phyloP scores from a whole-genome alignment of 345 rosid species.

The Aethionema arabicum region DNA sequence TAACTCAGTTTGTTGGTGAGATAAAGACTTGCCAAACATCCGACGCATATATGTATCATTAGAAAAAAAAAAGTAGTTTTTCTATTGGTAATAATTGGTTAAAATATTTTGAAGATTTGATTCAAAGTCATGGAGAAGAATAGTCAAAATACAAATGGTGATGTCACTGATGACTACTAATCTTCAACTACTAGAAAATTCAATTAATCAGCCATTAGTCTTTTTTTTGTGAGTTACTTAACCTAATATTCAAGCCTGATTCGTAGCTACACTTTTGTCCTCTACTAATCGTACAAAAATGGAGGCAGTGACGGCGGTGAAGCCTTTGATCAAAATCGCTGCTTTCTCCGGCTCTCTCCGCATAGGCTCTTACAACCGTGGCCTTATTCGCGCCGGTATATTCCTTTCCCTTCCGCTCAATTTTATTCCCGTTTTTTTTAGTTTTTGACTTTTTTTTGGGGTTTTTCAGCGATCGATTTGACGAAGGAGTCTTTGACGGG shows the following conservation, averaged over 20 bases:
- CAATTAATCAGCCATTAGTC: background rate
- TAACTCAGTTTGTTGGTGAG: too few relatives aligned
- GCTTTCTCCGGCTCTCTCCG: conserved; percentile 86
- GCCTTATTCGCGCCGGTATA: conserved; percentile 70
- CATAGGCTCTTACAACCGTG: conserved; percentile 61
- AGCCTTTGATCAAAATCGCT: conserved; percentile 56
- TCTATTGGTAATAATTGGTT: too few relatives aligned
- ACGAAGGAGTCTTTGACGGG: conserved; percentile 44
- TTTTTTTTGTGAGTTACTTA: background rate
- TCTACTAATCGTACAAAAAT: conserved; percentile 20
- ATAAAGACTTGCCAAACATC: too few relatives aligned
- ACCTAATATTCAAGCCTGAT: too few relatives aligned
- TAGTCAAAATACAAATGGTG: too few relatives aligned
- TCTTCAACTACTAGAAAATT: too few relatives aligned
- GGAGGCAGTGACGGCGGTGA: conserved; percentile 43
- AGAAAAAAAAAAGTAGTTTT: too few relatives aligned
- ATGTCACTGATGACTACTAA: too few relatives aligned
- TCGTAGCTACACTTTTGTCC: background rate
- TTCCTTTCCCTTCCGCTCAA: background rate
- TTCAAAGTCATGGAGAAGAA: too few relatives aligned
- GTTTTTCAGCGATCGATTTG: conserved; percentile 43
- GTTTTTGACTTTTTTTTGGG: background rate
- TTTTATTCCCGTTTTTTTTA: background rate
- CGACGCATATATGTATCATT: too few relatives aligned
- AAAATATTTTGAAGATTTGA: too few relatives aligned